Evolutionary conservation across 257 asterid genomes (phyloP), one percentile per base, ranked within the genome.

Genomic region (Nicotiana undulata): DNA sequence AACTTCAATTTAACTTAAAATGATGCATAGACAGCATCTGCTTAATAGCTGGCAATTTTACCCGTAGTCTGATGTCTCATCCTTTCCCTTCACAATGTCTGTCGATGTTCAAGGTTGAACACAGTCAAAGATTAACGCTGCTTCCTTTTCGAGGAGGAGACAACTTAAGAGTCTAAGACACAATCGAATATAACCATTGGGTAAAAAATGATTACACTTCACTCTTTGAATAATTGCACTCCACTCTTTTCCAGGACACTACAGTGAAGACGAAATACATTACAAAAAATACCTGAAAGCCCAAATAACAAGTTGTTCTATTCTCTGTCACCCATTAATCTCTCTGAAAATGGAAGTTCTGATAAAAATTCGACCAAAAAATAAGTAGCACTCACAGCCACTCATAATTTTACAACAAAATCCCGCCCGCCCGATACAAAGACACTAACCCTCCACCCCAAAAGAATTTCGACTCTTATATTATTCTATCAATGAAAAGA

Each of bases 401-500:
- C 79, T 56, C 66, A 40, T 65, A 82, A 79, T 75, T 84, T 83
- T 84, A 81, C 52, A 75, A 79, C 52, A 64, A 80, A 63, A 61
- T 59, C 40, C 79, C 78, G 20, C 67, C 28, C 18, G 75, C 76
- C 37, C 70, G 80, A 49, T 70, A 56, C 65, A 77, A 66, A 31
- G 63, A 79, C 81, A 16, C 75, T 52, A 55, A 26, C 59, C 75
- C 82, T 74, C 80, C 44, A 76, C 75, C 86, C 76, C 37, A 75
- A 77, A 32, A 75, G 78, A 85, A 61, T 80, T 72, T 34, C 81
- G 76, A 61, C 49, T 80, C 78, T 64, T 79, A 70, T 72, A 79
- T 84, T 90, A 79, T 89, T 88, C 82, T 82, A 84, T 76, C 82
- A 85, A 84, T 77, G 13, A 75, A 85, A 84, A 89, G 67, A 76